A percentile compares a stretch with the other conserved stretches of the same genome.
Evolutionary conservation across 179 eudicot genomes (phyloP).

Genomic region (Silene noctiflora): DNA sequence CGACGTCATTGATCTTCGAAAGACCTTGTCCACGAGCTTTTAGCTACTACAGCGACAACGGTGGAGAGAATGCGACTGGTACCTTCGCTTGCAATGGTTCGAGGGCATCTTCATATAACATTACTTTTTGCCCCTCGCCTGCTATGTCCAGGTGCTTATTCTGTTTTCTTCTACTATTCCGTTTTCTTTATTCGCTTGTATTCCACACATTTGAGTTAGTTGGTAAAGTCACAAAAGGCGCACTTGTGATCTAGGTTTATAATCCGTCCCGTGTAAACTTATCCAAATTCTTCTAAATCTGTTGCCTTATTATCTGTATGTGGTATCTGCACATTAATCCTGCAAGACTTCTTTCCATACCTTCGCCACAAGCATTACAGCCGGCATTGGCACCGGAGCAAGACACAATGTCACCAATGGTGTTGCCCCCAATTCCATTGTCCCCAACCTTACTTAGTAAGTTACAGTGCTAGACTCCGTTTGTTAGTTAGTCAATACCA

Average conservation of each 20-base stretch:
- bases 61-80: not conserved
- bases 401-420: not conserved
- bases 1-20: not conserved
- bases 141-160: conserved; percentile 18
- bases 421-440: not conserved
- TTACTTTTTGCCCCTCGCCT: conserved; percentile 30
- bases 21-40: not conserved
- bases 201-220: too few relatives aligned
- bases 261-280: not conserved
- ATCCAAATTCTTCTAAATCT: not conserved
- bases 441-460: not conserved
- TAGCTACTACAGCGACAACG: not conserved
- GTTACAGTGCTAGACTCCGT: not conserved
- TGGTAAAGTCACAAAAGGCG: too few relatives aligned
- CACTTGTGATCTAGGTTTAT: too few relatives aligned
- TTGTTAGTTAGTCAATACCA: not conserved
- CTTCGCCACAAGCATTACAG: not conserved
- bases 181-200: not conserved
- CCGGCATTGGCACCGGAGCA: not conserved
- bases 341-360: conserved; percentile 1
- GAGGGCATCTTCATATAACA: conserved; percentile 8
- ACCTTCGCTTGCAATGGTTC: conserved; percentile 14
- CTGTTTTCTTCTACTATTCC: not conserved
- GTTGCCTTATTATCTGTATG: not conserved
- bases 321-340: not conserved